Conservation (phyloP, 345 rosid species). For the Tarenaya hassleriana region DNA sequence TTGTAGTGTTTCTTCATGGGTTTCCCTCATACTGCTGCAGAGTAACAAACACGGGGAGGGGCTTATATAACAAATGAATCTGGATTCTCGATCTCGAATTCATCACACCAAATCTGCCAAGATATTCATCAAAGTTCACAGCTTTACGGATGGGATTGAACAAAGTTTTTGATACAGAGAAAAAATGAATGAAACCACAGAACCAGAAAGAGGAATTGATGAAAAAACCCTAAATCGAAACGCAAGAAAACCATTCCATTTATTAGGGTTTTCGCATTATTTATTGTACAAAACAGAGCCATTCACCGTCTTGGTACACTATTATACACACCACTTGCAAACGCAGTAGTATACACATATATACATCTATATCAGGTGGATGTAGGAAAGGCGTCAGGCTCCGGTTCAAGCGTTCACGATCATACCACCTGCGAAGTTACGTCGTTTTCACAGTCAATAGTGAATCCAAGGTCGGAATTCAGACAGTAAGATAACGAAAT, state of each 20-base stretch:
- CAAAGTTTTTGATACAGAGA: neutral
- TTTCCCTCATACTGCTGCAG: neutral
- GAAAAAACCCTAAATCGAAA: conserved; percentile 7
- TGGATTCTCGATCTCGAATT: neutral
- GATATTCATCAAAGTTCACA: conserved; percentile 1
- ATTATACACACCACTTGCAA: neutral
- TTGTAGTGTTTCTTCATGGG: conserved; percentile 27
- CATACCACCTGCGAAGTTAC: conserved; percentile 23
- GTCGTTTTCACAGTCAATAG: neutral
- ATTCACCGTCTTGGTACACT: neutral
- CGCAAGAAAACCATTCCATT: neutral
- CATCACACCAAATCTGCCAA: neutral
- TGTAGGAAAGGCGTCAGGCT: neutral
- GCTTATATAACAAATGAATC: neutral
- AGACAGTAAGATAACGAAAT: conserved; percentile 6
- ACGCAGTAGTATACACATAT: neutral
- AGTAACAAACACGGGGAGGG: neutral
- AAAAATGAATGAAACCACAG: conserved; percentile 6
- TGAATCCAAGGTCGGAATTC: neutral
- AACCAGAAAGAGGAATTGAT: conserved; percentile 4
- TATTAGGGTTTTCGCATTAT: conserved; percentile 19
- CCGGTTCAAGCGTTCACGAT: conserved; percentile 28
- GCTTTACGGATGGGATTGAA: neutral
- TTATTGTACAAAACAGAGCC: neutral
- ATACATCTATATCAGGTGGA: neutral